phyloP scores from a whole-genome alignment of 371 early-diverging fungal genomes.

The Dichotomocladium elegans region DNA sequence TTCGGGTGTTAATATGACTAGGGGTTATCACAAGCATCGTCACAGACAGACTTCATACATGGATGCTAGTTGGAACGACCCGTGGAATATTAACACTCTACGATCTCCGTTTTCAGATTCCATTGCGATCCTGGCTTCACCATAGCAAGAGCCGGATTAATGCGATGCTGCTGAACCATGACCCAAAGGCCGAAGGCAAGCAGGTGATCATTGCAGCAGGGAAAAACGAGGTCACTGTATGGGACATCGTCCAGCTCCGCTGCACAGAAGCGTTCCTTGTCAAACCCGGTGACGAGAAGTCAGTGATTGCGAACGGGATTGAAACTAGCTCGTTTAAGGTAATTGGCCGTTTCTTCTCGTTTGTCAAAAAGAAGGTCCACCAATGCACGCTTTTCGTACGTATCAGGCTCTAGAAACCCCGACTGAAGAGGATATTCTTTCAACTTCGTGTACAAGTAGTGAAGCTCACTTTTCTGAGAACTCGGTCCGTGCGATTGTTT shows the following conservation, averaged over 20 bases:
- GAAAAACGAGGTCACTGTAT: conserved; percentile 78
- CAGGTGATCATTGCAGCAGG: conserved; percentile 65
- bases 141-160: conserved; percentile 70
- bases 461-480: conserved; percentile 52
- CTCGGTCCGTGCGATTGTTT: conserved; percentile 53
- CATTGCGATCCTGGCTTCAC: conserved; percentile 77
- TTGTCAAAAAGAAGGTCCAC: background rate
- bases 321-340: conserved; percentile 51
- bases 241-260: conserved; percentile 72
- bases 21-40: conserved; percentile 72
- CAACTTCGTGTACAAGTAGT: conserved; percentile 46
- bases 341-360: no score
- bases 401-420: conserved; percentile 48
- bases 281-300: conserved; percentile 56
- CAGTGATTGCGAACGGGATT: conserved; percentile 23
- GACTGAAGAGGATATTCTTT: conserved; percentile 44
- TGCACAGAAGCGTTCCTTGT: conserved; percentile 73
- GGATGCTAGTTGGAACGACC: conserved; percentile 79
- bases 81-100: conserved; percentile 80
- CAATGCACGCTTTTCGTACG: background rate
- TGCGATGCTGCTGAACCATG: conserved; percentile 48
- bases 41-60: conserved; percentile 59
- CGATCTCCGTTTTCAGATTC: conserved; percentile 82
- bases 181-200: conserved; percentile 41
- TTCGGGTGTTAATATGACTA: no score